A percentile compares a stretch with the other conserved stretches of the same genome.
phyloP scores from a whole-genome alignment of 2,329 filamentous ascomycete genomes.

The Huntiella bhutanensis region DNA sequence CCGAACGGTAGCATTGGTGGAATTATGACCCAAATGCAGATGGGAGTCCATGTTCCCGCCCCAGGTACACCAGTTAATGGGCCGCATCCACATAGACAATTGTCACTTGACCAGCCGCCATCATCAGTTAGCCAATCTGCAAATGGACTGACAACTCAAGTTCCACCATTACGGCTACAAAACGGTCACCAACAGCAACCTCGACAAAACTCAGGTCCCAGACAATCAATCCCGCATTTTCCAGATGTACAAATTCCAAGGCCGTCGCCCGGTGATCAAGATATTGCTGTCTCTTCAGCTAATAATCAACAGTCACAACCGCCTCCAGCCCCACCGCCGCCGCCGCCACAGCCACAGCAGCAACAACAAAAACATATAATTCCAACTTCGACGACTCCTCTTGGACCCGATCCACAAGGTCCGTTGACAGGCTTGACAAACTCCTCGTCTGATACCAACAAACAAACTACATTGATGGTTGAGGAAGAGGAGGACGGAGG shows the following conservation, averaged over 20 bases:
- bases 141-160: background rate
- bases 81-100: background rate
- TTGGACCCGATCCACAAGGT: slow-evolving; percentile 6
- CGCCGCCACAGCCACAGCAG: background rate
- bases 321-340: background rate
- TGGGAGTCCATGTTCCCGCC: background rate
- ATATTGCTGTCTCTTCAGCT: too few relatives aligned
- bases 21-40: background rate
- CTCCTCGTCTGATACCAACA: slow-evolving; percentile 5
- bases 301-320: too few relatives aligned
- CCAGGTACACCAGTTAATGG: too few relatives aligned
- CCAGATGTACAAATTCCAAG: too few relatives aligned
- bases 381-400: slow-evolving; percentile 1
- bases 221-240: background rate
- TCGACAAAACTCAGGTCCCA: background rate
- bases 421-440: slow-evolving; percentile 5
- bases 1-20: too few relatives aligned
- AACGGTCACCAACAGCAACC: background rate
- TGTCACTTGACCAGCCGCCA: background rate
- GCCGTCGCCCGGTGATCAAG: too few relatives aligned
- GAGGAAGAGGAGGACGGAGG: slow-evolving; percentile 20
- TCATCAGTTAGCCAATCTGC: background rate
- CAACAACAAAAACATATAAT: background rate
- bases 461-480: slow-evolving; percentile 15
- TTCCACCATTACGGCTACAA: background rate